Evolutionary conservation across 495 filamentous ascomycete genomes (phyloP).

Genomic region (Lasiosphaeria miniovina): DNA sequence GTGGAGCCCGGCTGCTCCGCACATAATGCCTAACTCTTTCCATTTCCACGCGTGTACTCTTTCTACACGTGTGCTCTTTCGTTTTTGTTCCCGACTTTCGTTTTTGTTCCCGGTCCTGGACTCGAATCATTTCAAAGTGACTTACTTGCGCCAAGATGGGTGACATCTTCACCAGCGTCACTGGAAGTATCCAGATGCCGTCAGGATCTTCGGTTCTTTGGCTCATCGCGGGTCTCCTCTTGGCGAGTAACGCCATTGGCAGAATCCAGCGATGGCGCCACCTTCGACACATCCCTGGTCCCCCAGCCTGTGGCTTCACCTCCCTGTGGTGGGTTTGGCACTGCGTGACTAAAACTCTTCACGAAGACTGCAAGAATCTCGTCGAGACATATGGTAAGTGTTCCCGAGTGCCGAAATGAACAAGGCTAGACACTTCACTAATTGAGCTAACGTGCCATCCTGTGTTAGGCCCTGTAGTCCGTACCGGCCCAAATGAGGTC

Average conservation of each 20-base stretch:
- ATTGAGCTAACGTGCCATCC: neutral
- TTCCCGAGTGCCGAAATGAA: neutral
- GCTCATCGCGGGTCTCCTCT: neutral
- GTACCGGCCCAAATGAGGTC: constrained; percentile 29
- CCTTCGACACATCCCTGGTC: constrained; percentile 26
- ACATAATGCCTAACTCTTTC: no score
- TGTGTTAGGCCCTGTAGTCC: constrained; percentile 21
- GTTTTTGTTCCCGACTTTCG: no score
- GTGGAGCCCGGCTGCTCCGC: no score
- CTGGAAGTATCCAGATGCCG: no score
- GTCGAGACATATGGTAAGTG: constrained; percentile 18
- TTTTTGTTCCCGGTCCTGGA: no score
- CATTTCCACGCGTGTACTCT: no score
- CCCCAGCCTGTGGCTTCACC: constrained; percentile 18
- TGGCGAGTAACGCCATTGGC: neutral
- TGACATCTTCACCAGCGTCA: no score
- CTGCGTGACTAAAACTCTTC: constrained; percentile 9
- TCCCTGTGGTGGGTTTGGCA: constrained; percentile 18
- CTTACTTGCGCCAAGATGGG: no score
- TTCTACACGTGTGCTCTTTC: no score
- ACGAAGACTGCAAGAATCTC: constrained; percentile 10
- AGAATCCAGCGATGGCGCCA: constrained; percentile 28
- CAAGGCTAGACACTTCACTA: neutral
- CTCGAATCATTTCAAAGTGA: no score
- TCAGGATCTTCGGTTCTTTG: neutral